phyloP scores from a whole-genome alignment of 2,329 filamentous ascomycete genomes.

The Domatiomyces catenatus region DNA sequence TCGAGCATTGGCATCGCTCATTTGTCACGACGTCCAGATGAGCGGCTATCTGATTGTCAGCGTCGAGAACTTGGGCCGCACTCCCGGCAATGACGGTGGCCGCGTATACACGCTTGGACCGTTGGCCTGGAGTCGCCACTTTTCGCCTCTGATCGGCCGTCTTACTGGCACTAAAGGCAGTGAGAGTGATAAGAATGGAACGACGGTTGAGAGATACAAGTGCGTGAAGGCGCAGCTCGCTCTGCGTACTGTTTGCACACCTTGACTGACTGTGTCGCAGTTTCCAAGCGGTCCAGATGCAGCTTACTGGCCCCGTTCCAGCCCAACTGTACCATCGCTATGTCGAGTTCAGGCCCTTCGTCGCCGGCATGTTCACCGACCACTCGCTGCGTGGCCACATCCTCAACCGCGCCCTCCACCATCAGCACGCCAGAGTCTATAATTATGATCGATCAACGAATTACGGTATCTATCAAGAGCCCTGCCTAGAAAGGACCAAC shows the following conservation, averaged over 20 bases:
- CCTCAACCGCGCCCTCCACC: slow-evolving; percentile 70
- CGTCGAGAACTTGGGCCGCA: slow-evolving; percentile 61
- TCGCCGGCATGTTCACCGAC: slow-evolving; percentile 73
- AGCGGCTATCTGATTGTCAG: slow-evolving; percentile 57
- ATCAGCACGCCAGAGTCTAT: slow-evolving; percentile 79
- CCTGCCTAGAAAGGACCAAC: slow-evolving; percentile 54
- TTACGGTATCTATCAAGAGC: slow-evolving; percentile 51
- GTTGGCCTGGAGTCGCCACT: slow-evolving; percentile 64
- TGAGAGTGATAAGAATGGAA: slow-evolving; percentile 39
- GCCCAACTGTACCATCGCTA: slow-evolving; percentile 73
- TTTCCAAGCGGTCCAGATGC: slow-evolving; percentile 87
- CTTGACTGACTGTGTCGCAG: slow-evolving; percentile 28
- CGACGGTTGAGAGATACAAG: slow-evolving; percentile 59
- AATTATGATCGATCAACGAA: slow-evolving; percentile 68
- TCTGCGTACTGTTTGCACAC: background rate
- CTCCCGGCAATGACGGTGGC: slow-evolving; percentile 48
- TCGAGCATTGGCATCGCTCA: slow-evolving; percentile 49
- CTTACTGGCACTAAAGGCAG: slow-evolving; percentile 56
- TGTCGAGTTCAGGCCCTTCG: slow-evolving; percentile 82
- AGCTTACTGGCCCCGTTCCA: slow-evolving; percentile 70
- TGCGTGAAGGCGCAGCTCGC: slow-evolving; percentile 27
- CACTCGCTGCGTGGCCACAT: slow-evolving; percentile 64
- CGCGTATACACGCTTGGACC: slow-evolving; percentile 68
- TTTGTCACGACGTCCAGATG: slow-evolving; percentile 49
- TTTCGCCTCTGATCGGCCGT: slow-evolving; percentile 74